These are phyloP conservation scores for Plasmodium knowlesi DNA, from an alignment of 169 alveolate genomes.

Conservation along the genomic window DNA sequence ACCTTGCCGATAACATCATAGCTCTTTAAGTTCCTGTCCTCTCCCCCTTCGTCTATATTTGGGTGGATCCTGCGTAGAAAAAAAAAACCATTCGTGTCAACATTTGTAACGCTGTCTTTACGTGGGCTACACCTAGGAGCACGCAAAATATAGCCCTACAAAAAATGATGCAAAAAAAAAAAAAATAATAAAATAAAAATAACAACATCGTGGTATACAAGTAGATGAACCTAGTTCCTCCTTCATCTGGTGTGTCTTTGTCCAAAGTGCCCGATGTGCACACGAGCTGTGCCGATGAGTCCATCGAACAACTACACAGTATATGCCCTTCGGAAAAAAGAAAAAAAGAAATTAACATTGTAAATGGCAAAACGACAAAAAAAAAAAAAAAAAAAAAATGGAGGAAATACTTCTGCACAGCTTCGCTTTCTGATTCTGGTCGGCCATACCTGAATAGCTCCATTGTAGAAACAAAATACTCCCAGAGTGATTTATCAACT, in stretches of 20 bases:
- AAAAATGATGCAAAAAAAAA: background rate
- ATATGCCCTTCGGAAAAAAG: conserved; percentile 23
- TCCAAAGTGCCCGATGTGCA: conserved; percentile 26
- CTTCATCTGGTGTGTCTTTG: background rate
- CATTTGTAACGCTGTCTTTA: background rate
- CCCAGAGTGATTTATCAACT: conserved; percentile 41
- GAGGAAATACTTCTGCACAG: background rate
- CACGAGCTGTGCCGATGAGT: conserved; percentile 29
- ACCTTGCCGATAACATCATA: conserved; percentile 54
- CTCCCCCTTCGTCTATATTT: conserved; percentile 6
- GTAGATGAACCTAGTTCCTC: background rate
- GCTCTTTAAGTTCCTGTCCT: conserved; percentile 30
- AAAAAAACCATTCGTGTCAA: background rate
- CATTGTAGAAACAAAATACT: conserved; percentile 42
- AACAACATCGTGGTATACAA: background rate
- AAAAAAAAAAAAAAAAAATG: background rate
- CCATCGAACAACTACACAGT: conserved; percentile 45
- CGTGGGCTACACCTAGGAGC: background rate
- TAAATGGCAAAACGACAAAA: background rate
- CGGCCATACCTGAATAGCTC: conserved; percentile 50
- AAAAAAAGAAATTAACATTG: background rate
- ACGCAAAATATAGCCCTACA: background rate
- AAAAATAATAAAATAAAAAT: background rate
- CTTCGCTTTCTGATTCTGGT: background rate
- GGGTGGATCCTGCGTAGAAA: background rate